Evolutionary conservation across 305 asterid species (phyloP), one percentile per base, ranked within the genome.

Genomic region (Fraxinus albicans): DNA sequence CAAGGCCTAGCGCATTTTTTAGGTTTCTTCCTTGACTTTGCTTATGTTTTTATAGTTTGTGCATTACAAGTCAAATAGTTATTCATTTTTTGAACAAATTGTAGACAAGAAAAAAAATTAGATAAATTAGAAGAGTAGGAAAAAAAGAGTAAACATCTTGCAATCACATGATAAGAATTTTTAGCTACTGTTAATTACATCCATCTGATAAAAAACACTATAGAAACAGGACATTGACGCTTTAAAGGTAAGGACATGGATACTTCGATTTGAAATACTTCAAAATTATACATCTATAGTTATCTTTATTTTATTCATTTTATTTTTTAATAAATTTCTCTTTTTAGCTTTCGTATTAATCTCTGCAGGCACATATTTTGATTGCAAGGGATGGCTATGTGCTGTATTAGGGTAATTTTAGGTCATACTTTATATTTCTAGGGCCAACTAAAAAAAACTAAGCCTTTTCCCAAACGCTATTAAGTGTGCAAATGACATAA

Each of bases 1-100:
- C 99, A 94, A 91, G 99, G 99, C 77, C 90, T 96, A 79, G 97
- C 98, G n/a, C 99, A 96, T 87, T 96, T 94, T 87, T 91, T 96
- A 91, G 99, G 98, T 96, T 81, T 79, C 84, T 60, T 82, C 83
- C 83, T 65, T 21, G 34, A 38, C 6, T 73, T 82, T 82, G 31
- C 58, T 77, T 80, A 81, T 21, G 42, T 34, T 33, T 82, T 44
- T n/a, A 27, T 76, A 40, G 79, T 10, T 29, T 10, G 19, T 44
- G 34, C 25, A 2, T 23, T 47, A 12, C 4, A 35, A 21, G 36
- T 31, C 8, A 60, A 21, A 21, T 53, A 12, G 25, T 75, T 74
- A 29, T n/a, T 31, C n/a, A 40, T 6, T 33, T 79, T 1, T 21
- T 65, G 65, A 21, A 31, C 15, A 70, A 75, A 35, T 69, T 60